Base-by-base conservation (phyloP, 768 basidiomycete species). In the Hypsizygus marmoreus region DNA sequence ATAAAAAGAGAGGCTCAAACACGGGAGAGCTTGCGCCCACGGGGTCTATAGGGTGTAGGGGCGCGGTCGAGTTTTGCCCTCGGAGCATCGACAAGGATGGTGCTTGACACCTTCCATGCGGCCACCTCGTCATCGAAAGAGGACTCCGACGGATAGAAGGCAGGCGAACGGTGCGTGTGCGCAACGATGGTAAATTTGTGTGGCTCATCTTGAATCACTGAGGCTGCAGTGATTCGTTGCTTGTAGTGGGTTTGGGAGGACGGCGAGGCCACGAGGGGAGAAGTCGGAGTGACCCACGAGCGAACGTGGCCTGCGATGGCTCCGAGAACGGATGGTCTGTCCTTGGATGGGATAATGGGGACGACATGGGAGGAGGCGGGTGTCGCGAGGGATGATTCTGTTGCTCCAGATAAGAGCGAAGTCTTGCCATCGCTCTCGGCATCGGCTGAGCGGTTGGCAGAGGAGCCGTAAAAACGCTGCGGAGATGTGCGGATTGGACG, bases 351-450 rank as follows among this genome's bases (percentile, higher is more conserved):
- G 10, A 64, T 61, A 10, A 80, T 67, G 54, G 74, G 58, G 45
- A 68, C 44, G 35, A 65, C 58, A 36, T 62, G 55, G 53, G 67
- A 60, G 46, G 72, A 79, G 45, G 63, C 67, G 13, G 74, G 79
- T 17, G 81, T 82, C 0, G 77, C 69, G 51, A 82, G 64, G 38
- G 77, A 76, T 0, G 80, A 75, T 20, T 77, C 76, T 1, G 76
- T 72, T 17, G 69, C 64, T 31, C 64, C 62, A n/a, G 70, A 68
- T 14, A 50, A 50, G n/a, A 62, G 51, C 13, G 71, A 70, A 9
- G 60, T 60, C 40, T 66, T 64, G 31, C 62, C 64, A 2, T 69
- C 62, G 46, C 72, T 72, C 39, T 64, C 62, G 0, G 63, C 49
- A 10, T 64, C 59, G 29, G 56, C 59, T 9, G 58, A 54, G 13